Evolutionary conservation across 129 eudicot species (phyloP).

Genomic region (Apium graveolens): DNA sequence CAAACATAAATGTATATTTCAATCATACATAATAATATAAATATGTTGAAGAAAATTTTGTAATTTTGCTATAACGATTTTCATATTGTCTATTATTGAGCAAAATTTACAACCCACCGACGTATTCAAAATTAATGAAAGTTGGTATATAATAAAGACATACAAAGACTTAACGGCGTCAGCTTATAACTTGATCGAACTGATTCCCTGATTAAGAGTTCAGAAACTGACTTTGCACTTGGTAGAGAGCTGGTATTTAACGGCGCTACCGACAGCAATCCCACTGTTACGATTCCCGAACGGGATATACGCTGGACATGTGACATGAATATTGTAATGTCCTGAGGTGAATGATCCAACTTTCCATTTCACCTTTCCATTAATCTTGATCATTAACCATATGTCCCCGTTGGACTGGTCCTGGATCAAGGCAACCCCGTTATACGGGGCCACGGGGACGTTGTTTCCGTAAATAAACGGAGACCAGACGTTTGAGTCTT

Average conservation of each 20-base stretch:
- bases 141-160: background rate
- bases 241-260: background rate
- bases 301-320: background rate
- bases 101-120: conserved; percentile 32
- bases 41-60: background rate
- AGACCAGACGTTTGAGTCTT: conserved; percentile 56
- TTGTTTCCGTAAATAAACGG: conserved; percentile 58
- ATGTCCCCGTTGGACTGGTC: background rate
- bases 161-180: background rate
- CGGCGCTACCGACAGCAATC: background rate
- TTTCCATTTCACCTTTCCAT: background rate
- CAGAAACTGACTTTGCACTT: conserved; percentile 4
- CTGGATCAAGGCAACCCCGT: background rate
- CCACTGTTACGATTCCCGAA: background rate
- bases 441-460: conserved; percentile 33
- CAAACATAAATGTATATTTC: background rate
- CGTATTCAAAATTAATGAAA: background rate
- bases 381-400: background rate
- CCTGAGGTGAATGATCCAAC: background rate
- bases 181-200: background rate
- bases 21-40: background rate
- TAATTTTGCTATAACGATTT: background rate
- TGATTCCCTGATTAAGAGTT: background rate
- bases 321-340: background rate
- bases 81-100: background rate